phyloP scores from a whole-genome alignment of 257 asterid species.

The Solanum megistacrolobum region DNA sequence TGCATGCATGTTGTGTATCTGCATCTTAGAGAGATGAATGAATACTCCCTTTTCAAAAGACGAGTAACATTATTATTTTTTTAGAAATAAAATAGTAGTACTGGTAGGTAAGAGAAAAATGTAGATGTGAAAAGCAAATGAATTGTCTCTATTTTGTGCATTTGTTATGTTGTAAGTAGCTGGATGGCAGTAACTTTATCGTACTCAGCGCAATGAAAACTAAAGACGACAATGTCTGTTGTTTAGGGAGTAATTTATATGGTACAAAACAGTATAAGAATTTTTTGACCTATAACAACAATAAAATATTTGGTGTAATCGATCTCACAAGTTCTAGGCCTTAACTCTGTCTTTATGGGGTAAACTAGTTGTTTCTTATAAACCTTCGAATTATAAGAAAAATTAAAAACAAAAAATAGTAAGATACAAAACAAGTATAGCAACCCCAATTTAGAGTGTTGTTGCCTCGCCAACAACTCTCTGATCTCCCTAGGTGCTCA shows the following conservation, averaged over 20 bases:
- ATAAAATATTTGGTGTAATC: no score
- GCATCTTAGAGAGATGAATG: not conserved
- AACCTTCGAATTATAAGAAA: fast-evolving
- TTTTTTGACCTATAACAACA: not conserved
- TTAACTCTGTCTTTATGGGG: fast-evolving
- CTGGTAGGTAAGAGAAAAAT: not conserved
- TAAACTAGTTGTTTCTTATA: no score
- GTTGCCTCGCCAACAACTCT: no score
- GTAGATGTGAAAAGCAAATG: not conserved
- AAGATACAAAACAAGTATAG: not conserved
- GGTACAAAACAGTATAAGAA: not conserved
- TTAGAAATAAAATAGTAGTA: not conserved
- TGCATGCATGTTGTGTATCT: not conserved
- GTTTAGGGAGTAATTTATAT: not conserved
- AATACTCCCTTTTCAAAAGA: not conserved
- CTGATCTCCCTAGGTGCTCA: no score
- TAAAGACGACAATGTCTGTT: not conserved
- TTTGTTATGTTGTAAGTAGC: not conserved
- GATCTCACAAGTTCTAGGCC: fast-evolving
- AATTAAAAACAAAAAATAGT: no score
- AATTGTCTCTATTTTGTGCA: not conserved
- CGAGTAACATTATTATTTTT: no score
- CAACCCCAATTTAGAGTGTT: no score
- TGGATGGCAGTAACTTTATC: conserved; percentile 3
- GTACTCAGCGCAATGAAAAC: not conserved